Conservation (phyloP, 129 eudicot genomes). For the Flaveria ramosissima region DNA sequence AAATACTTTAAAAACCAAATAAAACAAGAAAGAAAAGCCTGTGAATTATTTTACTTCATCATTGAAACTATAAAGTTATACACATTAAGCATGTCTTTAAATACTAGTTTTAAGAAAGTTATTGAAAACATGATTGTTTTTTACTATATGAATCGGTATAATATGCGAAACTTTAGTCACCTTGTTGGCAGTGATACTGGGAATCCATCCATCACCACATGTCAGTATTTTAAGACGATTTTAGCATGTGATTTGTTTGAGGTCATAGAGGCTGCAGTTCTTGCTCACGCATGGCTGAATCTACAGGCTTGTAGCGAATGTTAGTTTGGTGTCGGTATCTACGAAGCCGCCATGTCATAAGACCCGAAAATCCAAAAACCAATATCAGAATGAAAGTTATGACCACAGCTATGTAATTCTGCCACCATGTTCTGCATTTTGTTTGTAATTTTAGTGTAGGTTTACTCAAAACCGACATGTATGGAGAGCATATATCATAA, state of each 20-base stretch:
- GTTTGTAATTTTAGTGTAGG: slow-evolving; percentile 7
- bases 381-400: slow-evolving; percentile 38
- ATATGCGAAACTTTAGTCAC: slow-evolving; percentile 19
- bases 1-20: background rate
- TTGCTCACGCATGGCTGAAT: slow-evolving; percentile 58
- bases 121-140: slow-evolving; percentile 15
- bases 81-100: slow-evolving; percentile 27
- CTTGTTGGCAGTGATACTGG: slow-evolving; percentile 19
- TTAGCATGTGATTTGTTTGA: background rate
- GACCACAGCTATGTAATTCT: slow-evolving; percentile 43
- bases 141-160: slow-evolving; percentile 23
- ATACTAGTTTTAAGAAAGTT: slow-evolving; percentile 9
- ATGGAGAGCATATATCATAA: background rate
- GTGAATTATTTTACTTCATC: slow-evolving; percentile 15
- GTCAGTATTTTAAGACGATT: background rate
- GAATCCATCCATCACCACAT: slow-evolving; percentile 1
- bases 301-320: slow-evolving; percentile 68
- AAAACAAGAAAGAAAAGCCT: background rate
- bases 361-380: slow-evolving; percentile 48
- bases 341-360: slow-evolving; percentile 68
- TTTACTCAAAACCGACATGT: background rate
- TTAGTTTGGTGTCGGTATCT: slow-evolving; percentile 45
- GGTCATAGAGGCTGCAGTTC: slow-evolving; percentile 81
- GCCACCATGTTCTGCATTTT: slow-evolving; percentile 71
- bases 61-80: slow-evolving; percentile 10